Evolutionary conservation across 2,329 filamentous ascomycete species (phyloP).

Genomic region (Aureobasidium leucospermi): DNA sequence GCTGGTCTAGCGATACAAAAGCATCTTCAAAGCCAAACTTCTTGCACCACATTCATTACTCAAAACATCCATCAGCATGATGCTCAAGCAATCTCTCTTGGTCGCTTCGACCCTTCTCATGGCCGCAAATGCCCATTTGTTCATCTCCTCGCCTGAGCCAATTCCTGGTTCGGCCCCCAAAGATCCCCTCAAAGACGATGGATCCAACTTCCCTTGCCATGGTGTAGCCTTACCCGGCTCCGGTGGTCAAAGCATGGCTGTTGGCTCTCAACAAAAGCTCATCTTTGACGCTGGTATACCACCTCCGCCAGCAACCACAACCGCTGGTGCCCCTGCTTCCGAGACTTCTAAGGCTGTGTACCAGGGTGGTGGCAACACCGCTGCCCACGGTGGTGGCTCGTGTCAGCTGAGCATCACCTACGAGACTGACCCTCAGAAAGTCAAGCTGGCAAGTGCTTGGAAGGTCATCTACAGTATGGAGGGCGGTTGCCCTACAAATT

Average conservation of each 20-base stretch:
- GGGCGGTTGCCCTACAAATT: conserved; percentile 70
- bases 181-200: conserved; percentile 53
- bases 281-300: conserved; percentile 44
- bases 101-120: conserved; percentile 46
- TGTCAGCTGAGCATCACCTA: conserved; percentile 85
- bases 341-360: neutral
- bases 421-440: conserved; percentile 59
- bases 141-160: conserved; percentile 61
- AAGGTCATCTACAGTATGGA: conserved; percentile 85
- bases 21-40: neutral
- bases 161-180: conserved; percentile 49
- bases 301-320: conserved; percentile 48
- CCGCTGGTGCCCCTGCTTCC: conserved; percentile 35
- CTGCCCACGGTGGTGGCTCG: conserved; percentile 82
- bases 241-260: conserved; percentile 48
- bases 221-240: conserved; percentile 40
- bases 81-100: conserved; percentile 33
- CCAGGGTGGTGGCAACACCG: conserved; percentile 47
- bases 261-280: conserved; percentile 57
- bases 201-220: conserved; percentile 80
- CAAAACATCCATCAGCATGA: neutral
- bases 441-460: conserved; percentile 54
- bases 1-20: conserved; percentile 16
- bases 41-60: neutral
- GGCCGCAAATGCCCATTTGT: conserved; percentile 65